phyloP scores from a whole-genome alignment of 2,329 filamentous ascomycete species.

The Fusarium globosum region DNA sequence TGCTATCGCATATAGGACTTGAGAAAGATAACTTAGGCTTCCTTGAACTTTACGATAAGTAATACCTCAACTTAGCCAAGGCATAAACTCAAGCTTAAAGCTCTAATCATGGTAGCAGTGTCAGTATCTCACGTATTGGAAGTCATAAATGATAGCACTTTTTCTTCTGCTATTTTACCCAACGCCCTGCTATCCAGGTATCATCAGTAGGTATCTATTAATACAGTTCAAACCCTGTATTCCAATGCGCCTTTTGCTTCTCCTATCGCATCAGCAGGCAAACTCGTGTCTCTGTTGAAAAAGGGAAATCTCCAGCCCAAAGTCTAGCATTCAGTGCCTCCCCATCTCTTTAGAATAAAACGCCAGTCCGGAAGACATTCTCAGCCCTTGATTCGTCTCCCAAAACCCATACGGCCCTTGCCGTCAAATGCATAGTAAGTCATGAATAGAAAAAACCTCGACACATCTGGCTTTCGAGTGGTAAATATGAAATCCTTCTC shows the following conservation, averaged over 20 bases:
- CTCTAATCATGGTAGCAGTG: neutral
- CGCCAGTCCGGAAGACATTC: constrained; percentile 55
- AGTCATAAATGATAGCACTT: neutral
- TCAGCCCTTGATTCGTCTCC: constrained; percentile 68
- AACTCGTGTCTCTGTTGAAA: neutral
- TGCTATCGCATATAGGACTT: neutral
- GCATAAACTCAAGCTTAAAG: neutral
- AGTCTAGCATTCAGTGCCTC: constrained; percentile 17
- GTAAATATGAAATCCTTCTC: neutral
- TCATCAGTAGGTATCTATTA: constrained; percentile 34
- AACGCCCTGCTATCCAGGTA: constrained; percentile 37
- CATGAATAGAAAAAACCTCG: constrained; percentile 26
- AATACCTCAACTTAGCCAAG: neutral
- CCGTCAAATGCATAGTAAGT: constrained; percentile 43
- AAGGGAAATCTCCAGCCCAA: neutral
- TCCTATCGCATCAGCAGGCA: neutral
- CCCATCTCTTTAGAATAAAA: constrained; percentile 30
- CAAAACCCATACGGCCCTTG: constrained; percentile 41
- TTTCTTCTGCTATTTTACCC: constrained; percentile 14
- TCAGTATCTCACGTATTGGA: neutral
- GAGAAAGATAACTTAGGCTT: neutral
- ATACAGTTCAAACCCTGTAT: constrained; percentile 31
- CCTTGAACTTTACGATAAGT: too few species aligned
- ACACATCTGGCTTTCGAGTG: constrained; percentile 13
- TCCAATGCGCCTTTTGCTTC: constrained; percentile 14